Conservation (phyloP, 2,329 filamentous ascomycete genomes). For the Sporothrix pallida region DNA sequence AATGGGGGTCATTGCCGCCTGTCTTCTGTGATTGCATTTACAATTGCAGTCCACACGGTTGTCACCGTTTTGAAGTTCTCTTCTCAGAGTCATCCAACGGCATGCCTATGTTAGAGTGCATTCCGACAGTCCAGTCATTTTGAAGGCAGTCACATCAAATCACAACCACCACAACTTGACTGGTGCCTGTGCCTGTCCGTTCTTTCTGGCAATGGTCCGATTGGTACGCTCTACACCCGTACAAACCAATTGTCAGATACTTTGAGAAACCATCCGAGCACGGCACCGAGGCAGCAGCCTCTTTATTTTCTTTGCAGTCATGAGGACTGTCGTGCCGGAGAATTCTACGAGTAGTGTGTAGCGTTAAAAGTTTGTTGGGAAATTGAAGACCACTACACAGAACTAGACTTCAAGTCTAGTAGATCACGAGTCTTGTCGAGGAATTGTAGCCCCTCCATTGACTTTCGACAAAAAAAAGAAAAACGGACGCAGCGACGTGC, state of each 20-base stretch:
- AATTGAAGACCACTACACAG: background rate
- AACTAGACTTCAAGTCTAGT: background rate
- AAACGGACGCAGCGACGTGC: conserved; percentile 24
- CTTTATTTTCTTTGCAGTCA: background rate
- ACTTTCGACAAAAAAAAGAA: background rate
- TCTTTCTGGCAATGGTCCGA: background rate
- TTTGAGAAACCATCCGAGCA: background rate
- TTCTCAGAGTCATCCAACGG: background rate
- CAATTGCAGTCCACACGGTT: background rate
- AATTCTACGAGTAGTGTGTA: background rate
- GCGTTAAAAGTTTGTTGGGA: background rate
- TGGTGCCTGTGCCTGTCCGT: background rate
- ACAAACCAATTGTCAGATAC: background rate
- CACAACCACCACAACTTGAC: background rate
- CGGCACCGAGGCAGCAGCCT: conserved; percentile 10
- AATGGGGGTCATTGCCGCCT: background rate
- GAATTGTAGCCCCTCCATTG: background rate
- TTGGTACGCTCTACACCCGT: background rate
- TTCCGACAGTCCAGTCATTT: background rate
- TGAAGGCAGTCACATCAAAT: too few species aligned
- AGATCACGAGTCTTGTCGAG: background rate
- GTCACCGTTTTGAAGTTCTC: background rate
- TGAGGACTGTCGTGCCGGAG: background rate
- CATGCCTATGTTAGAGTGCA: background rate
- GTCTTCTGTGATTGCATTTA: background rate